Conservation (phyloP, 495 filamentous ascomycete species). For the Cetradonia linearis region DNA sequence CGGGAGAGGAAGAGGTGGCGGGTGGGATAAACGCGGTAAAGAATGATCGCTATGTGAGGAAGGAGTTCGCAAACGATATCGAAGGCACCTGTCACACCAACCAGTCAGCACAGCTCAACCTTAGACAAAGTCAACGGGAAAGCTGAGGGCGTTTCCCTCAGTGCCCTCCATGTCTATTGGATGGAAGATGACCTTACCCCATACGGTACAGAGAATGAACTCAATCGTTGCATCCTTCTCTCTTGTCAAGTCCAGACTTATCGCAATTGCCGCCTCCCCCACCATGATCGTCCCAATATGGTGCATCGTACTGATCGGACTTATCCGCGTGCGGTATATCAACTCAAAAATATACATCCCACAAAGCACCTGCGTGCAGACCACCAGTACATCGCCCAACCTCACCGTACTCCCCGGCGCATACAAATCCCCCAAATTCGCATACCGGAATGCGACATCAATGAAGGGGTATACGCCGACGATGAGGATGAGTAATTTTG, state of each 20-base stretch:
- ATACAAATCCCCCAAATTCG: conserved; percentile 31
- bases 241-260: conserved; percentile 31
- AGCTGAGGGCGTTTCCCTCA: background rate
- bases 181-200: conserved; percentile 31
- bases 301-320: conserved; percentile 36
- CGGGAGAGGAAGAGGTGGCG: conserved; percentile 35
- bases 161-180: background rate
- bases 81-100: conserved; percentile 34
- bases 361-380: conserved; percentile 37
- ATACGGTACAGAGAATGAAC: conserved; percentile 40
- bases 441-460: conserved; percentile 30
- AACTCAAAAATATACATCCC: conserved; percentile 43
- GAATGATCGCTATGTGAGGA: conserved; percentile 41
- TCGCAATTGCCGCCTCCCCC: conserved; percentile 38
- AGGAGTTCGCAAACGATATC: conserved; percentile 42
- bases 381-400: conserved; percentile 36
- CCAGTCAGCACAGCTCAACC: background rate
- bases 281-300: conserved; percentile 40
- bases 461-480: conserved; percentile 39
- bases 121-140: background rate
- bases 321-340: conserved; percentile 36
- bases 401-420: conserved; percentile 28
- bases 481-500: conserved; percentile 37
- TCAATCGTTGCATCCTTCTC: conserved; percentile 41
- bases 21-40: conserved; percentile 37